Percentiles rank a stretch among this genome's conserved stretches.
These are phyloP conservation scores for Hondaea fermentalgiana DNA, from an alignment of 108 stramenopile species.

Conservation along the genomic window DNA sequence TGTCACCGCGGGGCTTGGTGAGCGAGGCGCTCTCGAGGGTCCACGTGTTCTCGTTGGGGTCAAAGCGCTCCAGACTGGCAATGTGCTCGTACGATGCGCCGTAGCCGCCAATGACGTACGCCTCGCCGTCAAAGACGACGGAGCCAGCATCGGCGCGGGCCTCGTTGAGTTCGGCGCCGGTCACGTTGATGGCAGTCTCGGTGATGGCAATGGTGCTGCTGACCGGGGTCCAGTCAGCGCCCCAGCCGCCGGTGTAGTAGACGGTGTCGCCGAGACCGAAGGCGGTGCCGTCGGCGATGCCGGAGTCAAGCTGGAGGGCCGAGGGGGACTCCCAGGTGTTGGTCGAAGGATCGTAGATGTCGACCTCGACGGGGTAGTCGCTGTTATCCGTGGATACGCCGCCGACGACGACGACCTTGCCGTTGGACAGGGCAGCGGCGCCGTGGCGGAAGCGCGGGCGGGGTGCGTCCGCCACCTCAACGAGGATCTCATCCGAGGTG, in stretches of 20 bases:
- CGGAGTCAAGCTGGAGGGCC: not conserved
- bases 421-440: not conserved
- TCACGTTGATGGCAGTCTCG: not conserved
- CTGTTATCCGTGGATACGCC: not conserved
- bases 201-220: not conserved
- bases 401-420: not conserved
- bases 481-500: not conserved
- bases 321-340: not conserved
- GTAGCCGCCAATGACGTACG: not conserved
- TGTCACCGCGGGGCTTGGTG: not conserved
- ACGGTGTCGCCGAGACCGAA: not conserved
- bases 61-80: not conserved
- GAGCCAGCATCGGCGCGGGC: not conserved
- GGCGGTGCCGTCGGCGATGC: not conserved
- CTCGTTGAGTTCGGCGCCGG: not conserved
- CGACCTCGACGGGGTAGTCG: not conserved
- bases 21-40: not conserved
- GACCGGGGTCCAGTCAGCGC: not conserved
- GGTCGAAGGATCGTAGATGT: not conserved
- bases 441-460: not conserved
- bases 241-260: not conserved
- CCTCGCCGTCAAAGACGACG: not conserved
- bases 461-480: not conserved
- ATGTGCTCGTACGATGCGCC: not conserved
- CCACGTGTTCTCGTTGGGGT: not conserved